phyloP scores from a whole-genome alignment of 495 filamentous ascomycete species.

The Neurospora sp. region DNA sequence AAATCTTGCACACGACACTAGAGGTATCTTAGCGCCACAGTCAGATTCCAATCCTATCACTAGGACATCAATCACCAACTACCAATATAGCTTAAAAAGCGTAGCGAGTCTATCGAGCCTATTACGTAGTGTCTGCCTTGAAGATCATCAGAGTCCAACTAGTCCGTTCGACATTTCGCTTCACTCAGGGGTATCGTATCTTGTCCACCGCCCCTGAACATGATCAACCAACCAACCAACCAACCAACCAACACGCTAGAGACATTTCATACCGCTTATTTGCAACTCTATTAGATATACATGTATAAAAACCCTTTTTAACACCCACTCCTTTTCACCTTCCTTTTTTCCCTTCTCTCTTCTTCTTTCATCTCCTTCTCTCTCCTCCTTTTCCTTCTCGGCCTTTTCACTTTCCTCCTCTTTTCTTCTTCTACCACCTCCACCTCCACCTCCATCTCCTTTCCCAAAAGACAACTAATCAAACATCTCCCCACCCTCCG shows the following conservation, averaged over 20 bases:
- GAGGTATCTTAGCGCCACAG: too few species aligned
- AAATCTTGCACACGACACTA: too few species aligned
- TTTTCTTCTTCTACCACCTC: background rate
- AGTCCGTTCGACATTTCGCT: background rate
- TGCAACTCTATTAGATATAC: background rate
- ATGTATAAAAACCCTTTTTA: background rate
- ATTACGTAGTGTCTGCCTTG: too few species aligned
- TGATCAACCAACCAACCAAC: background rate
- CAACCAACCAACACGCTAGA: background rate
- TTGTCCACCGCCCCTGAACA: background rate
- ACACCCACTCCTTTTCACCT: background rate
- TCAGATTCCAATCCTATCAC: too few species aligned
- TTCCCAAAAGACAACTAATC: constrained; percentile 7
- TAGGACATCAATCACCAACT: too few species aligned
- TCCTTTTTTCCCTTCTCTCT: background rate
- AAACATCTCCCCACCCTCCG: constrained; percentile 45
- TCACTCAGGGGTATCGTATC: background rate
- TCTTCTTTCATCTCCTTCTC: background rate
- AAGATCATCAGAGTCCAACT: too few species aligned
- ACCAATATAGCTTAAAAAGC: too few species aligned
- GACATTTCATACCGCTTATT: background rate
- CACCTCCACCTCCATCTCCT: too few species aligned
- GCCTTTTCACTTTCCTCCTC: background rate
- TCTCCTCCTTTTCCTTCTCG: background rate
- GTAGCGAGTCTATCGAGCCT: too few species aligned